These are phyloP conservation scores for Senna siamea DNA, from an alignment of 306 rosid genomes.

Conservation along the genomic window DNA sequence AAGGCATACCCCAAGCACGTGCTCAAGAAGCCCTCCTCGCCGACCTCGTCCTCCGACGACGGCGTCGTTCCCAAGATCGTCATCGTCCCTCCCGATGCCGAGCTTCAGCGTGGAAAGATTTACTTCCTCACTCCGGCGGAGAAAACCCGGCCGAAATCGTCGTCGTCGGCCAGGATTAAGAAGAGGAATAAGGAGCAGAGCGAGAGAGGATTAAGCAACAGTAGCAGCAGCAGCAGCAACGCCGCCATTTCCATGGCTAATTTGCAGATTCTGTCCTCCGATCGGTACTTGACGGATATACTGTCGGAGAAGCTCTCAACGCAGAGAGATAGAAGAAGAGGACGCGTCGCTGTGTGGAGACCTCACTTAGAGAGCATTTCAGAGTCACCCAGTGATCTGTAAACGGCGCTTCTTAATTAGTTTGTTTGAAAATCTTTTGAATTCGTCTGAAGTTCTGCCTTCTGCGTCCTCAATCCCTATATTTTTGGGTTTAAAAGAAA, in stretches of 20 bases:
- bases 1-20: slow-evolving; percentile 84
- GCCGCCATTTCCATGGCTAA: slow-evolving; percentile 48
- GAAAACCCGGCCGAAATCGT: slow-evolving; percentile 41
- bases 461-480: neutral
- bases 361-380: slow-evolving; percentile 89
- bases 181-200: slow-evolving; percentile 45
- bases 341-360: slow-evolving; percentile 91
- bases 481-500: slow-evolving; percentile 31
- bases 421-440: too few relatives aligned
- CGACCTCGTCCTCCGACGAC: slow-evolving; percentile 50
- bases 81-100: slow-evolving; percentile 90
- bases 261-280: slow-evolving; percentile 54
- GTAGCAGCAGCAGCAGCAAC: slow-evolving; percentile 7
- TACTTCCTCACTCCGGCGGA: slow-evolving; percentile 81
- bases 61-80: slow-evolving; percentile 74
- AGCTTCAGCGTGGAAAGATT: slow-evolving; percentile 93
- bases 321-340: slow-evolving; percentile 76
- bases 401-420: slow-evolving; percentile 27
- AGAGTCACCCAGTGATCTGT: slow-evolving; percentile 72
- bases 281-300: slow-evolving; percentile 77
- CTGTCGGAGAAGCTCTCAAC: slow-evolving; percentile 84
- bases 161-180: slow-evolving; percentile 42
- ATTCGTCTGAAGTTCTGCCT: too few relatives aligned
- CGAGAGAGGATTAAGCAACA: neutral
- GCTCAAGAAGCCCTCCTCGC: slow-evolving; percentile 78